Conservation (phyloP, 305 asterid genomes). For the Petunia hybrid region DNA sequence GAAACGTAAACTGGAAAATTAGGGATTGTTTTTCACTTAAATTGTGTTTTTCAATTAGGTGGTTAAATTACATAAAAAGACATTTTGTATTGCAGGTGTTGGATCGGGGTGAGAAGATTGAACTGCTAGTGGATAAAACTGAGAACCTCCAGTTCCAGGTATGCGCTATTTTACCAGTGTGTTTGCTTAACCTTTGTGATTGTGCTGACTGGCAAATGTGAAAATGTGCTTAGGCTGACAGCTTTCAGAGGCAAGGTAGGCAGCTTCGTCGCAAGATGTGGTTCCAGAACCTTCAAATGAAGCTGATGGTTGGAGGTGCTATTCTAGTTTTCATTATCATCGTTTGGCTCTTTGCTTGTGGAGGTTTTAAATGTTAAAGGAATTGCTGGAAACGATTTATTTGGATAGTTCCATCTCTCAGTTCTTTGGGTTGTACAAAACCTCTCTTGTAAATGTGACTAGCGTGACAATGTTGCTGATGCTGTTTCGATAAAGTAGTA, state of each 20-base stretch:
- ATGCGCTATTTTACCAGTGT: neutral
- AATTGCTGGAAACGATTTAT: neutral
- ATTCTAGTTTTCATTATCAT: conserved; percentile 59
- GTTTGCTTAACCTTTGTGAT: neutral
- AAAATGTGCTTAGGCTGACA: conserved; percentile 76
- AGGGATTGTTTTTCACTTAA: neutral
- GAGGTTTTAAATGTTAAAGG: conserved; percentile 49
- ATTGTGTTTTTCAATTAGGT: neutral
- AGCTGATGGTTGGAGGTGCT: conserved; percentile 79
- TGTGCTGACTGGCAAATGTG: conserved; percentile 13
- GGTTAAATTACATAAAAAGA: neutral
- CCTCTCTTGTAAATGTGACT: conserved; percentile 30
- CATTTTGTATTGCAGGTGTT: conserved; percentile 60
- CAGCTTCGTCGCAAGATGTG: conserved; percentile 95
- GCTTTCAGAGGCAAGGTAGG: conserved; percentile 98
- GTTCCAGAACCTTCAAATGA: conserved; percentile 90
- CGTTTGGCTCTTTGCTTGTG: conserved; percentile 73
- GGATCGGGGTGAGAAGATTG: conserved; percentile 99
- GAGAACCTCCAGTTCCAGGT: conserved; percentile 99
- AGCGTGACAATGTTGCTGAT: neutral
- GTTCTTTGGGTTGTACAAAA: neutral
- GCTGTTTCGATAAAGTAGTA: conserved; percentile 14
- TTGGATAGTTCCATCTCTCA: conserved; percentile 5
- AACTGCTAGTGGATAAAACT: conserved; percentile 90
- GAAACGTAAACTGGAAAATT: conserved; percentile 20